Evolutionary conservation across 2,329 filamentous ascomycete genomes (phyloP).

Genomic region (Xylariaceae sp.): DNA sequence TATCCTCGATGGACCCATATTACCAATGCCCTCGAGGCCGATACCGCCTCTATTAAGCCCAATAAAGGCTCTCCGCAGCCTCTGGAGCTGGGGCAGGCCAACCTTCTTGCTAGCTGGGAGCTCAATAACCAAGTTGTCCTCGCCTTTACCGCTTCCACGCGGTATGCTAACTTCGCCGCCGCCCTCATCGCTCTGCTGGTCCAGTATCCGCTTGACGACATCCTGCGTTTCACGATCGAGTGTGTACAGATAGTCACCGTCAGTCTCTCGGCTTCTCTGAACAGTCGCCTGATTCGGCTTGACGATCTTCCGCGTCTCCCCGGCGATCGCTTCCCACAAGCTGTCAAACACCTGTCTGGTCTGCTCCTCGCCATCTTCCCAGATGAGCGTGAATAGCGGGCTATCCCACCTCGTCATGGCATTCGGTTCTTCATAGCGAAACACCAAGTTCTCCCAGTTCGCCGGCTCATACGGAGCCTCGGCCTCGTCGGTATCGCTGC

Average conservation of each 20-base stretch:
- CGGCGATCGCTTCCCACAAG: slow-evolving; percentile 71
- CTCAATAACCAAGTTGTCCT: slow-evolving; percentile 53
- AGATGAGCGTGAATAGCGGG: slow-evolving; percentile 72
- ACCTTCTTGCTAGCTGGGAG: slow-evolving; percentile 59
- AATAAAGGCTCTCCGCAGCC: slow-evolving; percentile 72
- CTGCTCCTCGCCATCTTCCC: slow-evolving; percentile 65
- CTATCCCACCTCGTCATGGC: slow-evolving; percentile 81
- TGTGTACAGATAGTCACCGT: slow-evolving; percentile 72
- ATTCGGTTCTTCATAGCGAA: slow-evolving; percentile 81
- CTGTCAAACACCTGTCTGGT: slow-evolving; percentile 51
- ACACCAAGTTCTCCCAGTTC: slow-evolving; percentile 74
- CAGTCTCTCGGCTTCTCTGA: slow-evolving; percentile 53
- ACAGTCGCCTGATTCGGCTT: slow-evolving; percentile 72
- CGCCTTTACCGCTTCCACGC: slow-evolving; percentile 26
- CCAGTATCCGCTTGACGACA: slow-evolving; percentile 63
- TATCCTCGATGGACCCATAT: slow-evolving; percentile 49
- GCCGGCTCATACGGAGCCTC: slow-evolving; percentile 47
- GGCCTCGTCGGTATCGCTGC: slow-evolving; percentile 29
- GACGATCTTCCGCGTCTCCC: slow-evolving; percentile 56
- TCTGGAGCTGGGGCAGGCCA: slow-evolving; percentile 69
- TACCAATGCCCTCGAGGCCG: slow-evolving; percentile 50
- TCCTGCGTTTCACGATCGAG: slow-evolving; percentile 75
- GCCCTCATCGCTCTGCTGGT: slow-evolving; percentile 63
- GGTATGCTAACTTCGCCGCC: slow-evolving; percentile 52
- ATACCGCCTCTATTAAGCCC: slow-evolving; percentile 67